These are phyloP conservation scores for Phialemonium atrogriseum DNA, from an alignment of 2,329 filamentous ascomycete genomes.

Conservation along the genomic window DNA sequence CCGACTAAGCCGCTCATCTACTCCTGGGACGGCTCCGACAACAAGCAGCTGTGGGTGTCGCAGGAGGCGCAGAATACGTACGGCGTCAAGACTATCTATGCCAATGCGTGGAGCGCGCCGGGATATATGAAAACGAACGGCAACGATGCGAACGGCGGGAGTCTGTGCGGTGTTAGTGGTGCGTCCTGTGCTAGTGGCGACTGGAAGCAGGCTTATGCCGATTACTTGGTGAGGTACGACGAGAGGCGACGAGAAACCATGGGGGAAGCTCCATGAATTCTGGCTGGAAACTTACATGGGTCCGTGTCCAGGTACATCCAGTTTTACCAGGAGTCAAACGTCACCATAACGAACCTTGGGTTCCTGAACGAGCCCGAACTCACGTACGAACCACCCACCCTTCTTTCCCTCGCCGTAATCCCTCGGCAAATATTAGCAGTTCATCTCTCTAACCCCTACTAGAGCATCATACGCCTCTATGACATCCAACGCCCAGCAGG, in stretches of 20 bases:
- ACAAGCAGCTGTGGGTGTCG: constrained; percentile 36
- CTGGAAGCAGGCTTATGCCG: constrained; percentile 32
- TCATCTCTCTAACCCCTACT: not conserved
- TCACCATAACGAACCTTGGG: constrained; percentile 19
- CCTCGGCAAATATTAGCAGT: too few relatives aligned
- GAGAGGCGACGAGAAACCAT: too few relatives aligned
- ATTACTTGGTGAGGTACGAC: constrained; percentile 34
- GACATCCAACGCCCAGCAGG: constrained; percentile 26
- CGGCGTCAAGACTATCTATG: constrained; percentile 23
- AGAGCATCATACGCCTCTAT: constrained; percentile 13
- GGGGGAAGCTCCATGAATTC: too few relatives aligned
- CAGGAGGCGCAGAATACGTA: constrained; percentile 30
- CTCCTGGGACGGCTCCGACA: constrained; percentile 31
- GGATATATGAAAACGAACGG: constrained; percentile 33
- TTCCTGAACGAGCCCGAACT: constrained; percentile 23
- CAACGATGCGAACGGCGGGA: constrained; percentile 24
- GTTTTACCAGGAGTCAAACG: constrained; percentile 10
- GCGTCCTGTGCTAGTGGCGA: constrained; percentile 21
- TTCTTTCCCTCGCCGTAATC: not conserved
- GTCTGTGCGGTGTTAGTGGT: constrained; percentile 26
- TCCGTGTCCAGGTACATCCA: constrained; percentile 8
- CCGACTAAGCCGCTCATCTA: constrained; percentile 26
- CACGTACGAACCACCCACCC: constrained; percentile 7
- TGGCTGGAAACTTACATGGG: too few relatives aligned
- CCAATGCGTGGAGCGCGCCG: constrained; percentile 32